Conservation (phyloP, 371 early-diverging fungal genomes). For the Mucor piriformis region DNA sequence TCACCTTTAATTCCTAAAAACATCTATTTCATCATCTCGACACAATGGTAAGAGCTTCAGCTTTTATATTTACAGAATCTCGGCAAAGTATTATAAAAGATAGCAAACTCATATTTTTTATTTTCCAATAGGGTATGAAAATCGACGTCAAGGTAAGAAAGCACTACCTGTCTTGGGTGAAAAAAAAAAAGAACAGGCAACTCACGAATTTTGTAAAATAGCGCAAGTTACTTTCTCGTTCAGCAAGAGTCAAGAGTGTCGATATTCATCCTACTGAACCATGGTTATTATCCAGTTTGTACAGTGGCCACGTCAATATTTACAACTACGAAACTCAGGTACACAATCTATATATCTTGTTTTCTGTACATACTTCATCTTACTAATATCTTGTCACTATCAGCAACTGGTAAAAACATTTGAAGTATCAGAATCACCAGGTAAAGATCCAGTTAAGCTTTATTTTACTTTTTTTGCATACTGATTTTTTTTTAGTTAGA, state of each 20-base stretch:
- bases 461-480: not conserved
- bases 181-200: not conserved
- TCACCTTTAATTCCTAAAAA: too few species aligned
- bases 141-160: conserved; percentile 64
- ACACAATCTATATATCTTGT: not conserved
- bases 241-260: conserved; percentile 96
- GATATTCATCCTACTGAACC: conserved; percentile 99
- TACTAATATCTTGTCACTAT: too few species aligned
- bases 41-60: not conserved
- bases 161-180: not conserved
- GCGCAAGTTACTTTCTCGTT: conserved; percentile 80
- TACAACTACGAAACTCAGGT: conserved; percentile 99
- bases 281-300: conserved; percentile 96
- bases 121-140: conserved; percentile 57
- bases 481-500: conserved; percentile 65
- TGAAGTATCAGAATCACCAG: conserved; percentile 91
- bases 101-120: not conserved
- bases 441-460: conserved; percentile 34
- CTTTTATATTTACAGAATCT: not conserved
- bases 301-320: conserved; percentile 97
- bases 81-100: too few species aligned
- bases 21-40: conserved; percentile 1
- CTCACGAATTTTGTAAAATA: conserved; percentile 14
- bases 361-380: too few species aligned
- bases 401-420: conserved; percentile 95